A percentile compares a stretch with the other conserved stretches of the same genome.
Evolutionary conservation across 148 eudicot species (phyloP).

Genomic region (Vaccinium vitisidaea): DNA sequence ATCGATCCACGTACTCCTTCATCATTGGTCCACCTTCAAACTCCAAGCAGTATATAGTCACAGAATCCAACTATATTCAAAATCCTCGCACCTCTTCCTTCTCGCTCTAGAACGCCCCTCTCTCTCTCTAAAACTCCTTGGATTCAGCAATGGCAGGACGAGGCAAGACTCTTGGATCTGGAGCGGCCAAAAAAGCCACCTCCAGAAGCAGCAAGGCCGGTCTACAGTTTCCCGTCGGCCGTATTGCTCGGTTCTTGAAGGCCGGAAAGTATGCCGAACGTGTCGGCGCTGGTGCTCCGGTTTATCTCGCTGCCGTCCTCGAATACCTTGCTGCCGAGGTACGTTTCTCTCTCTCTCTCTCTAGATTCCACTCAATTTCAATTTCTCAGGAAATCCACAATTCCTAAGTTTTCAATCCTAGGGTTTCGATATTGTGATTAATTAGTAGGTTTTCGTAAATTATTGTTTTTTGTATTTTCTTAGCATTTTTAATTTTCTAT

Average conservation of each 20-base stretch:
- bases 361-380: not conserved
- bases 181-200: constrained; percentile 5
- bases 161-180: constrained; percentile 6
- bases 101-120: not conserved
- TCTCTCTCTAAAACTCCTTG: too few species aligned
- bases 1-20: constrained; percentile 5
- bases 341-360: not conserved
- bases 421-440: not conserved
- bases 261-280: constrained; percentile 9
- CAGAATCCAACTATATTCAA: not conserved
- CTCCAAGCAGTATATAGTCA: constrained; percentile 2
- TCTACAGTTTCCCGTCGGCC: not conserved
- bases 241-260: constrained; percentile 5
- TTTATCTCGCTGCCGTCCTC: constrained; percentile 4
- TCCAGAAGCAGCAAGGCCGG: constrained; percentile 11
- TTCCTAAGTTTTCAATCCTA: not conserved
- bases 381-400: not conserved
- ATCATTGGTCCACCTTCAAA: constrained; percentile 9
- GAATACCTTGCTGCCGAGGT: constrained; percentile 2
- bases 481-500: too few species aligned
- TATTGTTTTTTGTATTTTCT: not conserved
- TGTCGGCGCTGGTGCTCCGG: constrained; percentile 4
- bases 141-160: not conserved
- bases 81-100: not conserved
- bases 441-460: not conserved